Conservation (phyloP, 2,329 filamentous ascomycete genomes). For the Trichoderma oligosporum region DNA sequence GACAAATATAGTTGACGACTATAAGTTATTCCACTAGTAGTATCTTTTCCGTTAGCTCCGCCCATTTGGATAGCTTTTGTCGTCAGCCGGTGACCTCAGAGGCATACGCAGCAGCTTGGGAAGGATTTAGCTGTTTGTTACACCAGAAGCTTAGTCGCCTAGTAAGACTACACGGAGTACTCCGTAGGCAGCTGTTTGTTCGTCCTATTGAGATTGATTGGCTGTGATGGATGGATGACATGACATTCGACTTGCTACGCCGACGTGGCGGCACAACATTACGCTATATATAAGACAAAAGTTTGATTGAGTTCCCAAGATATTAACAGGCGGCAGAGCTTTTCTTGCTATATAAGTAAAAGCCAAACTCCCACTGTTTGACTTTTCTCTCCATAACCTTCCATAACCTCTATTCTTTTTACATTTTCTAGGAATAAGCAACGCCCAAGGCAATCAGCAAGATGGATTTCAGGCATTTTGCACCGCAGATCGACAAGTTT, state of each 20-base stretch:
- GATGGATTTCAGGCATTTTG: slow-evolving; percentile 16
- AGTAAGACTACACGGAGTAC: no score
- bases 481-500: not conserved
- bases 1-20: no score
- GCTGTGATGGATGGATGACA: no score
- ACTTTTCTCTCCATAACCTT: no score
- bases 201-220: not conserved
- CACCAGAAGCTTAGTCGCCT: not conserved
- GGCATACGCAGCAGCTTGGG: not conserved
- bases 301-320: no score
- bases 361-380: no score
- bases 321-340: no score
- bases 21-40: no score
- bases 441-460: not conserved
- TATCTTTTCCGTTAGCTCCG: no score
- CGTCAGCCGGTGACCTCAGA: not conserved
- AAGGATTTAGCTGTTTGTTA: not conserved
- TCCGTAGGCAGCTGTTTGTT: not conserved
- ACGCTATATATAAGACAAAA: no score
- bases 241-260: not conserved
- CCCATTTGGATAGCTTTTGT: not conserved
- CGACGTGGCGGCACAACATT: not conserved
- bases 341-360: no score
- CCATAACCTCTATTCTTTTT: not conserved
- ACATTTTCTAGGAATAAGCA: not conserved